phyloP scores from a whole-genome alignment of 2,329 filamentous ascomycete genomes.

The Paracorniculantispora psalliotae region DNA sequence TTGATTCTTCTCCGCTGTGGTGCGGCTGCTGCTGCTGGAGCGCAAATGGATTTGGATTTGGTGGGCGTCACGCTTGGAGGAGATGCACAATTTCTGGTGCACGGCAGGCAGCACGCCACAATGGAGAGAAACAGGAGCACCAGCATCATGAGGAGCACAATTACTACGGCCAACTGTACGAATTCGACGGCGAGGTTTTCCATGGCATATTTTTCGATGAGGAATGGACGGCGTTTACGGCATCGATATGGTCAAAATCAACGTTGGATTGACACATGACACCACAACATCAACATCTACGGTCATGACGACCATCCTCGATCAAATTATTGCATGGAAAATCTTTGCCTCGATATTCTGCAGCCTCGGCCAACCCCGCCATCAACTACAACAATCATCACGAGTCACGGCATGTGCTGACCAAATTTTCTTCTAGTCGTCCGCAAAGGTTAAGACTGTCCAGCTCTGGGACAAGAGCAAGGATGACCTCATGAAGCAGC shows the following conservation, averaged over 20 bases:
- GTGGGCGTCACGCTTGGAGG: neutral
- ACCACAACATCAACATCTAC: neutral
- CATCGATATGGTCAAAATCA: neutral
- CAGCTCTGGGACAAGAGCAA: conserved; percentile 99
- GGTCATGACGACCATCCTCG: neutral
- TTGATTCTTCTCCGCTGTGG: neutral
- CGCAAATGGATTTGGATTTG: no score
- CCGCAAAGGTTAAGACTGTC: conserved; percentile 81
- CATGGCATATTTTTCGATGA: neutral
- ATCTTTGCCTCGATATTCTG: neutral
- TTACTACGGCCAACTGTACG: neutral
- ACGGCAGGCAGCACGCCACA: neutral
- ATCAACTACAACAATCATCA: neutral
- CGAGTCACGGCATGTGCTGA: neutral
- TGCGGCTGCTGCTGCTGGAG: no score
- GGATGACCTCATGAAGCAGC: conserved; percentile 94
- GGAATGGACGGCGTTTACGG: neutral
- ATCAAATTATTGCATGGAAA: neutral
- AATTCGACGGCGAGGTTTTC: neutral
- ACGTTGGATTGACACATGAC: neutral
- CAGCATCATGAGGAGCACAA: neutral
- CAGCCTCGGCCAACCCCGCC: neutral
- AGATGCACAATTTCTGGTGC: neutral
- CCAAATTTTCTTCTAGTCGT: conserved; percentile 32
- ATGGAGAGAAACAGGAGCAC: neutral